Evolutionary conservation across 2,329 filamentous ascomycete species (phyloP), one percentile per base, ranked within the genome.

Genomic region (Leptosphaerulina australis): DNA sequence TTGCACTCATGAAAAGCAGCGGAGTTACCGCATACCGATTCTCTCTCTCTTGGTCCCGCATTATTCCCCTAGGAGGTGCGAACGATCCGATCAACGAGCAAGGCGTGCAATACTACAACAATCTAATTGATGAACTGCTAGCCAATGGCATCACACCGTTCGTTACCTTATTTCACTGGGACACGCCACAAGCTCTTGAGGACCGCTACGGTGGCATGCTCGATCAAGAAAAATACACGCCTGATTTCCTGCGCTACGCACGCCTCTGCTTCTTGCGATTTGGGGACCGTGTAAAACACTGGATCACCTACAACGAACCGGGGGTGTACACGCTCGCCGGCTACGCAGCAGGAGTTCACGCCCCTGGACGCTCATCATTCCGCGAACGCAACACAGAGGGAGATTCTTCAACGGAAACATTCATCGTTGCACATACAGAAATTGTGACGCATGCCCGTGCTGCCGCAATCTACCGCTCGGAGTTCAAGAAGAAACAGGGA

Each of bases 301-400:
- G 74, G 74, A 63, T 75, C 9, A 76, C 73, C 0, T 70, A 76
- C 59, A 77, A 76, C 34, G 74, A 77, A 46, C 73, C 74, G 2
- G 69, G 71, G 0, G 55, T 56, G 2, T 54, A 54, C 31, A 53
- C 54, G 10, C 50, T 56, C 10, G 54, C 15, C 10, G 71, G 72
- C 1, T 73, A 73, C 36, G 70, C 70, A 21, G 53, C 40, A 4
- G 72, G 71, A 8, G 69, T 69, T 1, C 70, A 74, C 43, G 72
- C 71, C 0, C 55, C 51, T 9, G 37, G 33, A n/a, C 46, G 55
- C 17, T 49, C 43, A 6, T 49, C 43, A 8, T 50, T 51, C 30
- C 43, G 51, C 22, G 44, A 46, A 14, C 46, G 41, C 26, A 51
- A 54, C 11, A 35, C 12, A 3, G 53, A 55, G 28, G 53, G 53